Conservation (phyloP, 2,329 filamentous ascomycete species). For the Colletotrichum sp. region DNA sequence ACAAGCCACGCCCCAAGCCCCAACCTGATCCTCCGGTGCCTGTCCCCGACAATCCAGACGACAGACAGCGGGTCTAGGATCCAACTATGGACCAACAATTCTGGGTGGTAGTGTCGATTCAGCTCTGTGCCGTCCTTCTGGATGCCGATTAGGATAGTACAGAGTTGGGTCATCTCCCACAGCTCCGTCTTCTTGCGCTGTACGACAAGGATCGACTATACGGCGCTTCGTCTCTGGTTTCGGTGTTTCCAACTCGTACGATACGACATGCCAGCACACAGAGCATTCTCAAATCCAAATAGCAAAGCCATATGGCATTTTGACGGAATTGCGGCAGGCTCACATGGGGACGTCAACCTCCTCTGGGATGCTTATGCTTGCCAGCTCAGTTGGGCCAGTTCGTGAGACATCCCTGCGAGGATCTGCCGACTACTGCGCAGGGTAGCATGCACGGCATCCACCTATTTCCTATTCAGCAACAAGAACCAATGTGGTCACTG, state of each 20-base stretch:
- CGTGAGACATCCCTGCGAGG: background rate
- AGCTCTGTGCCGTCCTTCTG: background rate
- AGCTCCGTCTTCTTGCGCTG: background rate
- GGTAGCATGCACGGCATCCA: background rate
- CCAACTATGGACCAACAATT: background rate
- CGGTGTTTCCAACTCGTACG: background rate
- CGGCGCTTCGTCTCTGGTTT: background rate
- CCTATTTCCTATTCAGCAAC: background rate
- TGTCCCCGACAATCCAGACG: constrained; percentile 28
- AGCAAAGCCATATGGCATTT: background rate
- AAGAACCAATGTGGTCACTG: background rate
- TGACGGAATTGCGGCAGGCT: constrained; percentile 15
- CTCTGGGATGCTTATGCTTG: background rate
- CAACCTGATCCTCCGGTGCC: constrained; percentile 34
- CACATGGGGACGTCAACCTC: background rate
- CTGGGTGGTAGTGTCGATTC: background rate
- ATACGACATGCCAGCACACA: background rate
- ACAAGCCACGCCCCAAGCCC: constrained; percentile 33
- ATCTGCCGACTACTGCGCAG: background rate
- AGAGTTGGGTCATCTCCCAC: background rate
- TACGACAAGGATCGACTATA: background rate
- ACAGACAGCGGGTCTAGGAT: constrained; percentile 6
- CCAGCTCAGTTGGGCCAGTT: background rate
- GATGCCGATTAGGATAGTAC: background rate
- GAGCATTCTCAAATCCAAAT: background rate